Percentiles rank a stretch among this genome's conserved stretches.
Evolutionary conservation across 164 flowering plant species (phyloP).

Genomic region (Annona squamosa): DNA sequence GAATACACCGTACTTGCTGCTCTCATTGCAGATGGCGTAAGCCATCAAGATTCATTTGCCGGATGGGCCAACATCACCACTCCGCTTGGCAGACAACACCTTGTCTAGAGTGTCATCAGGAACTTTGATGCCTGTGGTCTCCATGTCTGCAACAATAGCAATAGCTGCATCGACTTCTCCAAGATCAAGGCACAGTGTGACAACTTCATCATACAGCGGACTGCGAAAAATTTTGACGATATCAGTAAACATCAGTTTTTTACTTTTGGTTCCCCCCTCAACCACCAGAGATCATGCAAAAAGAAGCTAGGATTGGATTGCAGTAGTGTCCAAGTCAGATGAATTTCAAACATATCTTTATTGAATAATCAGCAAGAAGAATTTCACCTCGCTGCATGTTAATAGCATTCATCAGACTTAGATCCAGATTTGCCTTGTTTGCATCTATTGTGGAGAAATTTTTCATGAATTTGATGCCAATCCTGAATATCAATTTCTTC

Average conservation of each 20-base stretch:
- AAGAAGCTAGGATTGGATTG: no score
- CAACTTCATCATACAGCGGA: constrained; percentile 80
- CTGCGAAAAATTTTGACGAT: constrained; percentile 33
- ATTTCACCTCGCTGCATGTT: no score
- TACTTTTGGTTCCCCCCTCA: neutral
- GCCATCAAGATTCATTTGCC: constrained; percentile 4
- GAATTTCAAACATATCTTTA: no score
- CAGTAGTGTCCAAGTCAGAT: no score
- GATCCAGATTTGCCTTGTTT: no score
- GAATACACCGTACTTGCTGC: neutral
- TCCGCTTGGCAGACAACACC: constrained; percentile 71
- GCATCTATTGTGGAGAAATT: no score
- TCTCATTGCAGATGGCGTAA: neutral
- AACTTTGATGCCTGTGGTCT: constrained; percentile 72
- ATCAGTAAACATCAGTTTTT: neutral
- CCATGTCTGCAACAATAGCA: constrained; percentile 90
- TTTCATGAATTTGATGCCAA: neutral
- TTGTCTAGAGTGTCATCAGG: constrained; percentile 66
- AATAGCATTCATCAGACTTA: no score
- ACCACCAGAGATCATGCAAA: no score
- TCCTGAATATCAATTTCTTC: neutral
- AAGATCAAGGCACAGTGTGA: constrained; percentile 74
- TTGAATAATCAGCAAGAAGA: no score
- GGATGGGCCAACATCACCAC: neutral
- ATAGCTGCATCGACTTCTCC: constrained; percentile 89